These are phyloP conservation scores for Aspergillus wentii DNA, from an alignment of 495 filamentous ascomycete genomes.

Conservation along the genomic window DNA sequence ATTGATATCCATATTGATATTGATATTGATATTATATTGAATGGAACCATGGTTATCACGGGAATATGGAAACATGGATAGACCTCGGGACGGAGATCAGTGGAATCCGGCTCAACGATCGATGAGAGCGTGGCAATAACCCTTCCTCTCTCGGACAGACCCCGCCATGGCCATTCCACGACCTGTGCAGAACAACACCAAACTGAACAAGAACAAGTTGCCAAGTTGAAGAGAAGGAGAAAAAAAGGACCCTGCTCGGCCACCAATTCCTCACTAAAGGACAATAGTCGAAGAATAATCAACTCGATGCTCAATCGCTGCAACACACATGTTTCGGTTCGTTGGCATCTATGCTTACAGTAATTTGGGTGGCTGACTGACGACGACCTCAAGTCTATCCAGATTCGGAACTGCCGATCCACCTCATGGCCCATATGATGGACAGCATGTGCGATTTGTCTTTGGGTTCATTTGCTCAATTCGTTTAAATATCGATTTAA, in stretches of 20 bases:
- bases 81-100: background rate
- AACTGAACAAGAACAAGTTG: too few relatives aligned
- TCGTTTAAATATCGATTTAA: too few relatives aligned
- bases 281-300: too few relatives aligned
- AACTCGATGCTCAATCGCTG: slow-evolving; percentile 13
- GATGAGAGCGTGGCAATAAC: background rate
- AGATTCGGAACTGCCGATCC: too few relatives aligned
- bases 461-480: too few relatives aligned
- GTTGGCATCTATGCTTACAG: slow-evolving; percentile 20
- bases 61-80: too few relatives aligned
- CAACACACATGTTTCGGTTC: slow-evolving; percentile 19
- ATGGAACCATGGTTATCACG: too few relatives aligned
- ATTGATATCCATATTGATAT: background rate
- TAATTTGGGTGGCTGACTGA: slow-evolving; percentile 18
- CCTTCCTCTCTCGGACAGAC: slow-evolving; percentile 1
- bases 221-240: too few relatives aligned
- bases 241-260: too few relatives aligned
- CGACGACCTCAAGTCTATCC: slow-evolving; percentile 13
- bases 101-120: background rate
- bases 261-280: too few relatives aligned
- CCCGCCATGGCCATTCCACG: background rate
- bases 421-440: too few relatives aligned
- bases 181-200: background rate
- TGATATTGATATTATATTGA: background rate
- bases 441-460: too few relatives aligned